Conservation (phyloP, 2,329 filamentous ascomycete genomes). For the Fusarium camptoceras region DNA sequence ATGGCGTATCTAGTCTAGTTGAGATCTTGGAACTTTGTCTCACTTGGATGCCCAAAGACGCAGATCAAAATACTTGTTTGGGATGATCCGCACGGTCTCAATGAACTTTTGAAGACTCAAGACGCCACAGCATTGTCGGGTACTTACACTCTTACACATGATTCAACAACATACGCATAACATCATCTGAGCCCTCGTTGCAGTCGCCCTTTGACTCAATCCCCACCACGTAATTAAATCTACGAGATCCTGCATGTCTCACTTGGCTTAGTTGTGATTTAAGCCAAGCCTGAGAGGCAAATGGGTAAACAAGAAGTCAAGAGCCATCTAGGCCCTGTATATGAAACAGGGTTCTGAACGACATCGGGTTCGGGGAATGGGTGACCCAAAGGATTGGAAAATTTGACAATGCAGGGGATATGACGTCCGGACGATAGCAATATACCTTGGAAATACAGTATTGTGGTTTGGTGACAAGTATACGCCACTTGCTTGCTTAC, state of each 20-base stretch:
- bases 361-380: conserved; percentile 2
- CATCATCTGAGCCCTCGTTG: not conserved
- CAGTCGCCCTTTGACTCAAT: conserved; percentile 2
- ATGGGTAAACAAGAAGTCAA: conserved; percentile 7
- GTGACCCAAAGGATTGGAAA: conserved; percentile 1
- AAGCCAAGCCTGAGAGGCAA: conserved; percentile 13
- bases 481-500: not conserved
- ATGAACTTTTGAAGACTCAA: not conserved
- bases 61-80: not conserved
- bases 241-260: conserved; percentile 12
- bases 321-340: not conserved
- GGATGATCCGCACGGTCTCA: not conserved
- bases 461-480: not conserved
- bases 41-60: not conserved
- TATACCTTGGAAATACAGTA: not conserved
- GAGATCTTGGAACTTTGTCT: not conserved
- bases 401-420: conserved; percentile 3
- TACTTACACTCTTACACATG: not conserved
- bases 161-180: not conserved
- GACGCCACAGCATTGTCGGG: not conserved
- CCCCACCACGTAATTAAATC: conserved; percentile 3
- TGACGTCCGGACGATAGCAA: conserved; percentile 4
- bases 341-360: conserved; percentile 16
- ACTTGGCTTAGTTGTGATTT: conserved; percentile 4
- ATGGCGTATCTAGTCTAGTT: not conserved